Conservation (phyloP, 805 yeast species). For the Saccharomycopsis selenospora region DNA sequence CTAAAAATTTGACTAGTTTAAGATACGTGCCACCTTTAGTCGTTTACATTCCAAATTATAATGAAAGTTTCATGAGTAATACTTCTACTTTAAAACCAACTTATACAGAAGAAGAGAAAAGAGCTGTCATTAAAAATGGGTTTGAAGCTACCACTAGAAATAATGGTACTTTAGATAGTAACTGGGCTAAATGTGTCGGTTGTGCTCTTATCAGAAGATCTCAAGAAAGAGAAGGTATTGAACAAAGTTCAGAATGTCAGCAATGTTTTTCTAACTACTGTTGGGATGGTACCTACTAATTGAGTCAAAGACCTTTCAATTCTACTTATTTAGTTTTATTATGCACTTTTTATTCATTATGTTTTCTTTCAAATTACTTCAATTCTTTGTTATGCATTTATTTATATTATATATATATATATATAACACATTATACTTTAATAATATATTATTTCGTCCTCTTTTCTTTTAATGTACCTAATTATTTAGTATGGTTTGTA, state of each 20-base stretch:
- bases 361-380: too few species aligned
- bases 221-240: slow-evolving; percentile 54
- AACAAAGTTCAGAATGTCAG: slow-evolving; percentile 58
- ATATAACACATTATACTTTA: too few species aligned
- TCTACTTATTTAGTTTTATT: too few species aligned
- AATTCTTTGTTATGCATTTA: too few species aligned
- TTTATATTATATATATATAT: too few species aligned
- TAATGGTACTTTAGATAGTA: slow-evolving; percentile 57
- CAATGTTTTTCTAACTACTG: slow-evolving; percentile 66
- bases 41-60: slow-evolving; percentile 68
- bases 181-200: slow-evolving; percentile 68
- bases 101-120: slow-evolving; percentile 49
- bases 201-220: slow-evolving; percentile 78
- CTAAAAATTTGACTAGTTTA: slow-evolving; percentile 39
- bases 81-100: slow-evolving; percentile 60
- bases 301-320: too few species aligned
- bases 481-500: too few species aligned
- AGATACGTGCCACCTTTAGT: slow-evolving; percentile 59
- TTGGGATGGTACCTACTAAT: slow-evolving; percentile 48
- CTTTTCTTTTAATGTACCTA: too few species aligned
- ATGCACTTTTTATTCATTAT: too few species aligned
- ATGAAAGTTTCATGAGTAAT: slow-evolving; percentile 56
- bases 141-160: slow-evolving; percentile 58
- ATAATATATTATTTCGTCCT: too few species aligned
- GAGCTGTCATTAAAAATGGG: slow-evolving; percentile 61